Evolutionary conservation across 164 flowering plant genomes (phyloP).

Genomic region (Chimonanthus salicifolius): DNA sequence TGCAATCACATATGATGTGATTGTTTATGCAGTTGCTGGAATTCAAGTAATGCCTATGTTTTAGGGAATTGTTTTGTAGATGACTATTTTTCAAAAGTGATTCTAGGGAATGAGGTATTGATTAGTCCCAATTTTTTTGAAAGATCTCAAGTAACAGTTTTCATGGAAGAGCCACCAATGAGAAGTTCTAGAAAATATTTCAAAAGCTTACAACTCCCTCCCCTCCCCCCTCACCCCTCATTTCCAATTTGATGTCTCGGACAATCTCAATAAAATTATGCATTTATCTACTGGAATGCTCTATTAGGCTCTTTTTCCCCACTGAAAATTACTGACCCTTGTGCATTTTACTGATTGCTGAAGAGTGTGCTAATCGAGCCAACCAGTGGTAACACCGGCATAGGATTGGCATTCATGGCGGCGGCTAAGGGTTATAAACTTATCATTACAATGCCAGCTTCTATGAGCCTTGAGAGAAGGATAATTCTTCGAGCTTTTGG

Average conservation of each 20-base stretch:
- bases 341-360: conserved; percentile 3
- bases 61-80: too few species aligned
- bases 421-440: conserved; percentile 53
- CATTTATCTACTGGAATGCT: not conserved
- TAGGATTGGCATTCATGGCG: conserved; percentile 56
- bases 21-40: too few species aligned
- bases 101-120: too few species aligned
- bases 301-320: not conserved
- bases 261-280: not conserved
- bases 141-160: too few species aligned
- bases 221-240: too few species aligned
- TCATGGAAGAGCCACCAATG: not conserved
- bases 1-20: too few species aligned
- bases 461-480: conserved; percentile 48
- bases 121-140: too few species aligned
- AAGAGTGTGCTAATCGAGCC: conserved; percentile 51
- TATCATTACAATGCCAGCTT: conserved; percentile 49
- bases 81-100: too few species aligned
- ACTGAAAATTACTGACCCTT: not conserved
- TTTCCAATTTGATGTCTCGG: not conserved
- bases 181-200: not conserved
- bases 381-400: conserved; percentile 61
- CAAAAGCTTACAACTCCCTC: not conserved
- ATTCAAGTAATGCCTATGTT: too few species aligned
- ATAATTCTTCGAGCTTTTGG: conserved; percentile 51